Percentiles rank a stretch among this genome's conserved stretches.
These are phyloP conservation scores for Haplosporangium gracile DNA, from an alignment of 192 early-diverging fungal genomes.

Conservation along the genomic window DNA sequence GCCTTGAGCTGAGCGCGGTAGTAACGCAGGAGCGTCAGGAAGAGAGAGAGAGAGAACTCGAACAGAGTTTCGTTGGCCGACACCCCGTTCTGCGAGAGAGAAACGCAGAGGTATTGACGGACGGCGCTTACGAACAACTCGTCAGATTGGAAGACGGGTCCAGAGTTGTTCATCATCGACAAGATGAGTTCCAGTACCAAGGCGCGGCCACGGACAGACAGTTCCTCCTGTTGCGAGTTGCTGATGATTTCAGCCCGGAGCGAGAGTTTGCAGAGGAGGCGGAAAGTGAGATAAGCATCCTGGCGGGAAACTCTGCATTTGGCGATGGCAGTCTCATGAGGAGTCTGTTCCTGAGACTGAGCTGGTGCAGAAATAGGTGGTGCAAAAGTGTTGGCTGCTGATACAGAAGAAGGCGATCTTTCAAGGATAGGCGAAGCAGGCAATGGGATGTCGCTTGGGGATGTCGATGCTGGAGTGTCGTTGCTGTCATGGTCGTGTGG, in stretches of 20 bases:
- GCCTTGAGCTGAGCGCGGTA: slow-evolving; percentile 74
- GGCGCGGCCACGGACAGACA: slow-evolving; percentile 56
- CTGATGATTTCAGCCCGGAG: slow-evolving; percentile 45
- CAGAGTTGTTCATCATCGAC: slow-evolving; percentile 65
- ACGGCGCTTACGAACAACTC: slow-evolving; percentile 53
- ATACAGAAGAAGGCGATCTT: slow-evolving; percentile 16
- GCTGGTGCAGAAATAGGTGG: slow-evolving; percentile 8
- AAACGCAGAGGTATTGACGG: slow-evolving; percentile 60
- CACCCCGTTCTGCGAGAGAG: slow-evolving; percentile 61
- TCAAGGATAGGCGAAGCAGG: slow-evolving; percentile 36
- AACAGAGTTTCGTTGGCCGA: slow-evolving; percentile 63
- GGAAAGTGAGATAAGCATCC: slow-evolving; percentile 60
- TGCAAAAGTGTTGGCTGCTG: background rate
- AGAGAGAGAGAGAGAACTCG: slow-evolving; percentile 61
- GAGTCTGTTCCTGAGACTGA: slow-evolving; percentile 26
- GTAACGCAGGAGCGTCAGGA: slow-evolving; percentile 56
- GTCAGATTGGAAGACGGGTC: slow-evolving; percentile 58
- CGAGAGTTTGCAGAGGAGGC: slow-evolving; percentile 58
- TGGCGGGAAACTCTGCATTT: slow-evolving; percentile 51
- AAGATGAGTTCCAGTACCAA: slow-evolving; percentile 60
- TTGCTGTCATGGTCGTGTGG: background rate
- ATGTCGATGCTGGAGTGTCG: background rate
- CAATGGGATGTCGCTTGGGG: slow-evolving; percentile 44
- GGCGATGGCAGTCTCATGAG: slow-evolving; percentile 29
- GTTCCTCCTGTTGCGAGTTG: slow-evolving; percentile 56